Base-by-base conservation (phyloP, 106 monocot species). In the Dendrobium officinale region DNA sequence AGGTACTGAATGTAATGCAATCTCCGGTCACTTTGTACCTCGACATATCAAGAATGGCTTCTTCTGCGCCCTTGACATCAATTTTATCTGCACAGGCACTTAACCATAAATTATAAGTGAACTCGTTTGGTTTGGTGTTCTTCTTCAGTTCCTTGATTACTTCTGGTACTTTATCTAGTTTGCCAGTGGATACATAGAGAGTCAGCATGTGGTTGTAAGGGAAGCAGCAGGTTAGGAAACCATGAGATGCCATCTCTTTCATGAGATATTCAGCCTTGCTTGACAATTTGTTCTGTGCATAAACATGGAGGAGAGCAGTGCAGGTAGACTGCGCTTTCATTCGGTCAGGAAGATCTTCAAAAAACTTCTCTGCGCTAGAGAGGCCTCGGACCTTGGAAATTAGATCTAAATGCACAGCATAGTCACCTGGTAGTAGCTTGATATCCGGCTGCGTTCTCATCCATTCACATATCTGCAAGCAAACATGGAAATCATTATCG, bases 391-490 rank as follows among this genome's bases (percentile, higher is more conserved):
- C 88, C 77, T 98, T 98, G 6, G 88, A 88, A 49, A 98, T 77
- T 75, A 98, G 85, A 82, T 98, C 97, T 51, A 98, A 79, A 66
- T 98, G 97, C 29, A 98, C 82, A 16, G 97, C 97, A 80, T 88
- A 90, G 79, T 94, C 97, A 10, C 97, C 97, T 40, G 92, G 92
- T 27, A 85, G 86, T 27, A 98, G 88, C 76, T 81, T 91, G 44
- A 98, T 83, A 24, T 86, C 85, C 20, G 88, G 77, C 76, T 88
- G 86, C 44, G 79, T 86, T 44, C 81, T 86, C 92, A 94, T 98
- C 98, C 98, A 98, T 79, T 98, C 94, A 78, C 94, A 98, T 78
- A 98, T 88, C 98, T 98, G 88, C 22, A 84, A n/a, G 2, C 70
- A 78, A 40, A 41, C 20, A 73, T 47, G 43, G 8, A 8, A 40